Percentiles rank a stretch among this genome's conserved stretches.
These are phyloP conservation scores for Aspergillus heteromorphus DNA, from an alignment of 495 filamentous ascomycete genomes.

Conservation along the genomic window DNA sequence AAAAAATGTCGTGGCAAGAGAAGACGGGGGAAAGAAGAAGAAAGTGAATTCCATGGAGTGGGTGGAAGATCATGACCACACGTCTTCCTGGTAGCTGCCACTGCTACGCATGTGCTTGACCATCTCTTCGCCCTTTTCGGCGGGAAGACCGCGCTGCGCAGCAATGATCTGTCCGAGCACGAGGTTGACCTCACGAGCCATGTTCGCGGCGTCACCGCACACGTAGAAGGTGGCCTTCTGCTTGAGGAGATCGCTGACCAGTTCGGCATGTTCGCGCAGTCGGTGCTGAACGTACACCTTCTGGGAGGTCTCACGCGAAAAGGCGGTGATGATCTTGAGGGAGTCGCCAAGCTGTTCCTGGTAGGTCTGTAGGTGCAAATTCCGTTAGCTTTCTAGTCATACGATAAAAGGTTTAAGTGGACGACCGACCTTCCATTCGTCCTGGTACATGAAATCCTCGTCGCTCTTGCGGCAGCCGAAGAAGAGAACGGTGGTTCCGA, in stretches of 20 bases:
- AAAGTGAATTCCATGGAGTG: too few relatives aligned
- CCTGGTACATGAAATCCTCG: slow-evolving; percentile 89
- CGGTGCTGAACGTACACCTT: slow-evolving; percentile 98
- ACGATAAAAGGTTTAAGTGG: neutral
- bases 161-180: slow-evolving; percentile 80
- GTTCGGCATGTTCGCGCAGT: slow-evolving; percentile 71
- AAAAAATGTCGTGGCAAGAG: slow-evolving; percentile 16
- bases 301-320: slow-evolving; percentile 71
- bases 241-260: slow-evolving; percentile 83
- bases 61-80: slow-evolving; percentile 66
- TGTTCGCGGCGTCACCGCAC: slow-evolving; percentile 95
- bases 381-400: neutral
- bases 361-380: slow-evolving; percentile 56
- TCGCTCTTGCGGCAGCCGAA: slow-evolving; percentile 81
- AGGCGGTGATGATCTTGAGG: slow-evolving; percentile 84
- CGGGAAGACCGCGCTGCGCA: slow-evolving; percentile 70
- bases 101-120: slow-evolving; percentile 91
- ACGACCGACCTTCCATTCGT: slow-evolving; percentile 84
- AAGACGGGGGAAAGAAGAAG: slow-evolving; percentile 22
- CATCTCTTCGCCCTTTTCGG: slow-evolving; percentile 86
- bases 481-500: slow-evolving; percentile 88
- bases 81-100: slow-evolving; percentile 97
- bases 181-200: slow-evolving; percentile 93
- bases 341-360: slow-evolving; percentile 76
- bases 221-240: slow-evolving; percentile 97